phyloP scores from a whole-genome alignment of 139 green algal species.

The Coelastrella sp. region DNA sequence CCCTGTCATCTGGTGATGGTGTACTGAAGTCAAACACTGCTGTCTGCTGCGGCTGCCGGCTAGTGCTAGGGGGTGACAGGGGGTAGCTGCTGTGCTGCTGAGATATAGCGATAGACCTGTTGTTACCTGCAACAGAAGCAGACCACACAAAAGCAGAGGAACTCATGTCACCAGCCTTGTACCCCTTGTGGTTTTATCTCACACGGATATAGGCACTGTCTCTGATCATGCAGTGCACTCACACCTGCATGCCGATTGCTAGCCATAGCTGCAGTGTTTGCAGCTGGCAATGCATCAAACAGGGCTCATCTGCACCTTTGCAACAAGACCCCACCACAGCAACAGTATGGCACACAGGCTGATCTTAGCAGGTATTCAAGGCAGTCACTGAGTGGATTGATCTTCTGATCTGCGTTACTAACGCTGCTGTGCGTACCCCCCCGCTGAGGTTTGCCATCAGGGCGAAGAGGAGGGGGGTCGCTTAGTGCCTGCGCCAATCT shows the following conservation, averaged over 20 bases:
- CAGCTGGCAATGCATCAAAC: no score
- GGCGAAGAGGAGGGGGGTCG: conserved; percentile 63
- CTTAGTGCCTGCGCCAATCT: conserved; percentile 68
- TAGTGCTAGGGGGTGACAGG: conserved; percentile 4
- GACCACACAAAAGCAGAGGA: not conserved
- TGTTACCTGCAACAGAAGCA: conserved; percentile 25
- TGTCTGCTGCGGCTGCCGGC: not conserved
- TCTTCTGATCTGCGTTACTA: not conserved
- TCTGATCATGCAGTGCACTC: no score
- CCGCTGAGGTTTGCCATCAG: conserved; percentile 64
- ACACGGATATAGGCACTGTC: no score
- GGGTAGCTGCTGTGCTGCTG: conserved; percentile 27
- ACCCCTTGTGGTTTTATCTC: no score
- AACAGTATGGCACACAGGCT: no score
- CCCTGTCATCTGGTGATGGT: conserved; percentile 78
- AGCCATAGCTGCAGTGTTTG: no score
- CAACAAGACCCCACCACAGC: no score
- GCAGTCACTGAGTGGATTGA: not conserved
- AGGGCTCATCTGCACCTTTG: no score
- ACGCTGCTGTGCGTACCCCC: conserved; percentile 60
- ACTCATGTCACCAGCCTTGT: no score
- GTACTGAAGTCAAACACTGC: conserved; percentile 70
- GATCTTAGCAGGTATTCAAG: no score
- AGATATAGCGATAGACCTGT: not conserved
- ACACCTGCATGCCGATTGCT: no score